Evolutionary conservation across 495 filamentous ascomycete species (phyloP).

Genomic region (Darksidea phi): DNA sequence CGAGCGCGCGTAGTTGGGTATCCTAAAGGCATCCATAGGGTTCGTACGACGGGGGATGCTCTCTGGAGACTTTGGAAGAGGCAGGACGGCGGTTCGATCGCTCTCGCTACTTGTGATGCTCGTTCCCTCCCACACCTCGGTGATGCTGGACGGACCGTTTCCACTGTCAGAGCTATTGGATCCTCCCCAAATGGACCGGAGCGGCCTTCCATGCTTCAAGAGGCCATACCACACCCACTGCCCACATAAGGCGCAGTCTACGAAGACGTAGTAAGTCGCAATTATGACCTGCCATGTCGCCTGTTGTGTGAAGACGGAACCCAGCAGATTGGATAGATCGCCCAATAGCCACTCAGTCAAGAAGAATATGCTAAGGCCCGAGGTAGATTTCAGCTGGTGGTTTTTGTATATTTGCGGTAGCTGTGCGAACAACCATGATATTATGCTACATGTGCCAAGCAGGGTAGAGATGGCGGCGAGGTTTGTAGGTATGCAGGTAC

Average conservation of each 20-base stretch:
- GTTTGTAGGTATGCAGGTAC: constrained; percentile 66
- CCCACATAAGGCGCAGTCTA: constrained; percentile 60
- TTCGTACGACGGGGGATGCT: constrained; percentile 29
- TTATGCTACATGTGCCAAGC: constrained; percentile 64
- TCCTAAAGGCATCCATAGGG: constrained; percentile 35
- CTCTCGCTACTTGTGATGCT: constrained; percentile 5
- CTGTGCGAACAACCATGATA: constrained; percentile 76
- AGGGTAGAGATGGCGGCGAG: constrained; percentile 64
- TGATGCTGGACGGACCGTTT: constrained; percentile 21
- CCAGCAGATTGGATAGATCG: constrained; percentile 66
- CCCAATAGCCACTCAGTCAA: constrained; percentile 68
- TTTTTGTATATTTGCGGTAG: constrained; percentile 75
- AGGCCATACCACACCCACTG: constrained; percentile 71
- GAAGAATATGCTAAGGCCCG: constrained; percentile 68
- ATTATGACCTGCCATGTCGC: constrained; percentile 70
- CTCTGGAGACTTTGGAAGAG: constrained; percentile 1
- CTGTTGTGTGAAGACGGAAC: constrained; percentile 64
- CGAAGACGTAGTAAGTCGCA: constrained; percentile 66
- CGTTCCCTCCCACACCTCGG: constrained; percentile 23
- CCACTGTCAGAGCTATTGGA: constrained; percentile 21
- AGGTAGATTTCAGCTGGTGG: constrained; percentile 62
- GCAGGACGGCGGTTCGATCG: background rate
- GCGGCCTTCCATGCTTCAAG: constrained; percentile 46
- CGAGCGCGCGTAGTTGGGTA: constrained; percentile 34
- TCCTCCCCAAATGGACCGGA: constrained; percentile 33